Base-by-base conservation (phyloP, 1,284 basidiomycete species). In the Trichosporon coremiiforme region DNA sequence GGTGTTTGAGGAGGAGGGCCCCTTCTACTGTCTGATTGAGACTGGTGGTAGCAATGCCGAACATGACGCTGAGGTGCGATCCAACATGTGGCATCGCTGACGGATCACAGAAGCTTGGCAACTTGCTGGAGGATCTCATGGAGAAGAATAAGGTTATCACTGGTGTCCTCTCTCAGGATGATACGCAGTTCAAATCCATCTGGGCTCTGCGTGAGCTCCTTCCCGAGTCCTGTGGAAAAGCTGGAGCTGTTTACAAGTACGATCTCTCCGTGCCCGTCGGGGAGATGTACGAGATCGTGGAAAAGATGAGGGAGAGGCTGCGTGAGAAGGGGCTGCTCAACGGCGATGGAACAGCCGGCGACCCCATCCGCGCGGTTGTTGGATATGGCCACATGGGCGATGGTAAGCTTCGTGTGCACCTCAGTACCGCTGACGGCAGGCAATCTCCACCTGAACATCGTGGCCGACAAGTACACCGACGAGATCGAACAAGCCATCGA, bases 321-420 rank as follows among this genome's bases (percentile, higher is more conserved):
- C 83, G 87, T 41, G 88, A 89, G 45, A 89, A 90, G 73, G 94
- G 92, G 0, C 84, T 98, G 25, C 84, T 93, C 68, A 87, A 82
- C 66, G 83, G 81, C n/a, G 84, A 84, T 64, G 79, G 88, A 25
- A 88, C 90, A 45, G 68, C 79, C n/a, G 86, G 89, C 65, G 78
- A 79, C 36, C 89, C 88, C 12, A 90, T 97, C 64, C 90, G 90
- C 78, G 89, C 90, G 77, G 91, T 96, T 5, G 86, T 95, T 70
- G 96, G 96, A 1, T 98, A 95, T 78, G 96, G 97, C 2, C 97
- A 99, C 81, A 90, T 98, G 71, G 96, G 97, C 29, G 96, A 99
- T 84, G 94, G 95, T 90, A 79, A 78, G 89, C 83, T 20, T 29
- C 4, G 2, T 22, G 55, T 4, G 17, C 5, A 60, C 2, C 9